Evolutionary conservation across 129 eudicot species (phyloP).

Genomic region (Solidago caesia): DNA sequence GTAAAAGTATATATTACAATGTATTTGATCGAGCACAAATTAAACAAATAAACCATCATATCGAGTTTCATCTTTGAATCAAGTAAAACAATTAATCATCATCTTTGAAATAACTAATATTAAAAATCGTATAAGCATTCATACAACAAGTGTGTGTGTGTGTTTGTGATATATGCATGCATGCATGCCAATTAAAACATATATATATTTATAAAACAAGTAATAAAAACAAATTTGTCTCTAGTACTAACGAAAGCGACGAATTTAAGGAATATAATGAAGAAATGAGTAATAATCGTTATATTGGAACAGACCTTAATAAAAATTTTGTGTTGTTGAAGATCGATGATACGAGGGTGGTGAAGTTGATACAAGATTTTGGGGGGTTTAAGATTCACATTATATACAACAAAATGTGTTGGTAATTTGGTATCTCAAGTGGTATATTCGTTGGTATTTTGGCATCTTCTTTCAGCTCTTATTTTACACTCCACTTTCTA

Average conservation of each 20-base stretch:
- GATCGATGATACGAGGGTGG: not conserved
- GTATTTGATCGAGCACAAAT: too few species aligned
- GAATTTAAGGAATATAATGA: constrained; percentile 6
- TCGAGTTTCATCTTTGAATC: too few species aligned
- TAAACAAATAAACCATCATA: too few species aligned
- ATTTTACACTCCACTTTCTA: constrained; percentile 33
- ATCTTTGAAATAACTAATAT: not conserved
- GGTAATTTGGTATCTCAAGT: constrained; percentile 1
- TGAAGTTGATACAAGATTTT: constrained; percentile 16
- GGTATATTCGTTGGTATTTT: constrained; percentile 30
- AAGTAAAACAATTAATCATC: too few species aligned
- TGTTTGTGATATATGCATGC: constrained; percentile 21
- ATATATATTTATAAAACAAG: not conserved
- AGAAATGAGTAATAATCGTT: not conserved
- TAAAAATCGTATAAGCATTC: not conserved
- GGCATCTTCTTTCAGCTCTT: constrained; percentile 22
- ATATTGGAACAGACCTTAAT: constrained; percentile 22
- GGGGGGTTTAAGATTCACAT: constrained; percentile 17
- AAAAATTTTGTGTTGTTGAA: not conserved
- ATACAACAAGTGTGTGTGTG: constrained; percentile 6
- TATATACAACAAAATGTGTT: constrained; percentile 29
- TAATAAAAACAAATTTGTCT: not conserved
- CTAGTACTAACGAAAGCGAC: constrained; percentile 11
- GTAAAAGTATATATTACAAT: too few species aligned
- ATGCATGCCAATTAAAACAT: not conserved